These are phyloP conservation scores for Aspergillus sp. DNA, from an alignment of 2,329 filamentous ascomycete species.

Conservation along the genomic window DNA sequence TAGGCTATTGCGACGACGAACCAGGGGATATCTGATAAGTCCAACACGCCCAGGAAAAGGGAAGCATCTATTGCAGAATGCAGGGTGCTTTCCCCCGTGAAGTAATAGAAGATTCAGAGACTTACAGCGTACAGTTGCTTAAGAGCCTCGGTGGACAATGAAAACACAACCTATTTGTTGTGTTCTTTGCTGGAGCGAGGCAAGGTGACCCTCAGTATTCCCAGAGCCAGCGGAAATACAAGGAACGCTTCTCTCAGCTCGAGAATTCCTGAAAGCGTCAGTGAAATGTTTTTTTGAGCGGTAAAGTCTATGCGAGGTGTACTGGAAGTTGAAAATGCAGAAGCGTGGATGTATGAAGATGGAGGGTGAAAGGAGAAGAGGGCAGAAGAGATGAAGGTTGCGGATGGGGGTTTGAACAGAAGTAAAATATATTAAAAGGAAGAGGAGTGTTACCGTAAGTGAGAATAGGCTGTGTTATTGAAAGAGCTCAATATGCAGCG, in stretches of 20 bases:
- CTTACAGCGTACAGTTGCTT: not conserved
- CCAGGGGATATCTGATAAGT: not conserved
- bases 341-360: not conserved
- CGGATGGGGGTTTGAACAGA: not conserved
- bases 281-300: not conserved
- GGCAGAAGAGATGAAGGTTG: not conserved
- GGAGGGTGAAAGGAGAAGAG: not conserved
- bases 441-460: not conserved
- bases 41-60: not conserved
- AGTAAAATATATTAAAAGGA: not conserved
- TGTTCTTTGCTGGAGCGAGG: constrained; percentile 2
- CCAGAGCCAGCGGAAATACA: not conserved
- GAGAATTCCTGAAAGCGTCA: not conserved
- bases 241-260: not conserved
- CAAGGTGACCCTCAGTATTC: not conserved
- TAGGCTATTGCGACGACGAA: not conserved
- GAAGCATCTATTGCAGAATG: not conserved
- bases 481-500: not conserved
- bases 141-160: not conserved
- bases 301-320: not conserved
- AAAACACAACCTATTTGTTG: not conserved
- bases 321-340: not conserved
- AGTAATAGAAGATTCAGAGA: not conserved
- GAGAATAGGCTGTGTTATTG: constrained; percentile 4
- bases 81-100: not conserved